Evolutionary conservation across 129 eudicot genomes (phyloP).

Genomic region (carrot (Daucus carota)): DNA sequence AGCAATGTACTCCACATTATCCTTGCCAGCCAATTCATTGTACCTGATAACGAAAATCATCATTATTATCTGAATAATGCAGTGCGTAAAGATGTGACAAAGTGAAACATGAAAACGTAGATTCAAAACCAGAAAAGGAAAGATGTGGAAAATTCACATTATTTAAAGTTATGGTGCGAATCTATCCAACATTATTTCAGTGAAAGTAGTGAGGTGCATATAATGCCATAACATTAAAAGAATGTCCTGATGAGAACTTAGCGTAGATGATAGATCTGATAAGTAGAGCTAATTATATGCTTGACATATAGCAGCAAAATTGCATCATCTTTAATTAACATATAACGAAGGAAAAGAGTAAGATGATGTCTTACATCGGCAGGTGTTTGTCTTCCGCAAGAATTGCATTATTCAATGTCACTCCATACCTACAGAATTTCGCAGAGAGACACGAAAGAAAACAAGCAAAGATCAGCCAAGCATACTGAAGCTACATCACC

Average conservation of each 20-base stretch:
- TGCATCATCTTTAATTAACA: not conserved
- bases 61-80: not conserved
- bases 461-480: not conserved
- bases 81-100: not conserved
- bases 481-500: not conserved
- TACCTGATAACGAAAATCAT: constrained; percentile 38
- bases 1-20: constrained; percentile 85
- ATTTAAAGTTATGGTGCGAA: too few species aligned
- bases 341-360: not conserved
- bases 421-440: constrained; percentile 37
- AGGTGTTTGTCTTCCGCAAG: constrained; percentile 95
- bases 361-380: constrained; percentile 54
- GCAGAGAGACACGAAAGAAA: not conserved
- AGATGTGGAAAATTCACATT: not conserved
- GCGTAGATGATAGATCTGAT: not conserved
- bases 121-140: not conserved
- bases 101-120: not conserved
- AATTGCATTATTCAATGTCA: constrained; percentile 76
- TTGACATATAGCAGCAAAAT: not conserved
- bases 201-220: not conserved
- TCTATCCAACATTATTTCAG: not conserved
- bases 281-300: not conserved
- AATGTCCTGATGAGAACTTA: not conserved
- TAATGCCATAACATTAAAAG: not conserved
- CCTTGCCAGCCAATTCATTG: constrained; percentile 66